Percentiles rank a stretch among this genome's conserved stretches.
Evolutionary conservation across 768 basidiomycete genomes (phyloP).

Genomic region (Boletus pseudo-olivaceus): DNA sequence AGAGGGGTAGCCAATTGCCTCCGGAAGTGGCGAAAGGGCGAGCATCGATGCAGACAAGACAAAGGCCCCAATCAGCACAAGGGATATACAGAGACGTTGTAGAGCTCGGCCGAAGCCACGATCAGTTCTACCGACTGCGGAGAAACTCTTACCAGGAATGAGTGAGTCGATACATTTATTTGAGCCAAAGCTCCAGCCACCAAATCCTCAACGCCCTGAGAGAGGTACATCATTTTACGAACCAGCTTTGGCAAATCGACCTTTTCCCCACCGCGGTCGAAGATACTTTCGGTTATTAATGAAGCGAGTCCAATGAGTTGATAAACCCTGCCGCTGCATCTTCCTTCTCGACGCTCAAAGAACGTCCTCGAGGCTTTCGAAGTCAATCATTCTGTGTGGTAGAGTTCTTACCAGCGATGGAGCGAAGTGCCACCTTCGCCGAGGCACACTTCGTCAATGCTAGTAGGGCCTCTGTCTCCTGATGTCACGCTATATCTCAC

Average conservation of each 20-base stretch:
- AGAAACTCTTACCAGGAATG: neutral
- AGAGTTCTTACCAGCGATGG: neutral
- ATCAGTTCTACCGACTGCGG: neutral
- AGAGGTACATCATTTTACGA: neutral
- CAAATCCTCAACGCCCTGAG: neutral
- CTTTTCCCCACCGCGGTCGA: neutral
- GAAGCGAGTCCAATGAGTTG: neutral
- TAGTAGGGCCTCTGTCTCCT: neutral
- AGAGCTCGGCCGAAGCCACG: neutral
- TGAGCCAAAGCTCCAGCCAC: neutral
- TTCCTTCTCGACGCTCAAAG: neutral
- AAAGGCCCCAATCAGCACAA: neutral
- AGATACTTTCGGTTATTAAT: neutral
- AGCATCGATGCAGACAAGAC: neutral
- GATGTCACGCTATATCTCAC: neutral
- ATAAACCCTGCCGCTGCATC: neutral
- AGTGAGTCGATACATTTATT: neutral
- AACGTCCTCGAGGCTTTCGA: neutral
- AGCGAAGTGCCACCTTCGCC: neutral
- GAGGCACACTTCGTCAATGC: neutral
- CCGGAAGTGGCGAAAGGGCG: neutral
- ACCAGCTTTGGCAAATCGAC: neutral
- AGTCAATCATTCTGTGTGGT: neutral
- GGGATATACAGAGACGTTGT: too few relatives aligned
- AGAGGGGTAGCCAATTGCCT: too few relatives aligned